A percentile compares a stretch with the other conserved stretches of the same genome.
Evolutionary conservation across 139 green algal genomes (phyloP).

Genomic region (Gonium pectorale): DNA sequence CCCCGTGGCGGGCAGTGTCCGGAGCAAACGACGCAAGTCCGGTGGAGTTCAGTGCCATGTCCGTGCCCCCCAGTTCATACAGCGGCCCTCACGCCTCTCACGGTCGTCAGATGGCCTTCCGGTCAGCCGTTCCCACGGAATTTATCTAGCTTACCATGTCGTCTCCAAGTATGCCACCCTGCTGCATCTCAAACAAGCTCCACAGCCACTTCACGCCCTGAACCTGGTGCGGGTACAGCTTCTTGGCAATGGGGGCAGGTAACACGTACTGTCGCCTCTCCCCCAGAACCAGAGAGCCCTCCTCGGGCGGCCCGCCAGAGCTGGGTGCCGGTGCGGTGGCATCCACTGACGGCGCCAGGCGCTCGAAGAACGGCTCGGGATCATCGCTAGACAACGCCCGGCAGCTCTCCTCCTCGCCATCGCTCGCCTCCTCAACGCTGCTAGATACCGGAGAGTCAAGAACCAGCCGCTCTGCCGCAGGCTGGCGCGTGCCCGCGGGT

Average conservation of each 20-base stretch:
- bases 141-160: slow-evolving; percentile 67
- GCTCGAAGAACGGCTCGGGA: not conserved
- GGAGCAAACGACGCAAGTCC: too few relatives aligned
- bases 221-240: slow-evolving; percentile 81
- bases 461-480: too few relatives aligned
- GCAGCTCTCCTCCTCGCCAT: slow-evolving; percentile 7
- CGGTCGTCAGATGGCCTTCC: too few relatives aligned
- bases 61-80: too few relatives aligned
- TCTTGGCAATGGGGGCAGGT: slow-evolving; percentile 41
- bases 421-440: not conserved
- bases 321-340: not conserved
- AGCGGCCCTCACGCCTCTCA: too few relatives aligned
- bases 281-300: not conserved
- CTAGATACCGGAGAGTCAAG: too few relatives aligned
- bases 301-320: not conserved
- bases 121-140: too few relatives aligned
- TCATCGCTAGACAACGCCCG: too few relatives aligned
- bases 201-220: slow-evolving; percentile 90
- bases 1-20: too few relatives aligned
- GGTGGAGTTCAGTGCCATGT: too few relatives aligned
- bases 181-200: slow-evolving; percentile 60
- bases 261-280: slow-evolving; percentile 54
- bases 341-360: not conserved
- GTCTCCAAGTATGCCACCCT: slow-evolving; percentile 87
- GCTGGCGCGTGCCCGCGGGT: too few relatives aligned